Evolutionary conservation across 2,329 filamentous ascomycete species (phyloP).

Genomic region (Scedosporium dehoogii): DNA sequence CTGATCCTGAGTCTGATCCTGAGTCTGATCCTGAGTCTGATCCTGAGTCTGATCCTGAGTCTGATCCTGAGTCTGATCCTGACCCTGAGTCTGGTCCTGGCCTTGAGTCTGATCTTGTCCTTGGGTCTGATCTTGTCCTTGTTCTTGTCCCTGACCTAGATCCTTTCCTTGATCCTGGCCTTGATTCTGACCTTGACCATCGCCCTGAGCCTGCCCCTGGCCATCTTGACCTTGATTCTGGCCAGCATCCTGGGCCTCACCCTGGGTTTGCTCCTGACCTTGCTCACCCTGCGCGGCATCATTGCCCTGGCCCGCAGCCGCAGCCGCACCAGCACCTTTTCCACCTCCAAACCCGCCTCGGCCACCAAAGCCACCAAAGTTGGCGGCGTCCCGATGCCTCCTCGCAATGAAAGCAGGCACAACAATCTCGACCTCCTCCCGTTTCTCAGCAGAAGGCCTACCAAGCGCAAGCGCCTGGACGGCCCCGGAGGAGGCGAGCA

Average conservation of each 20-base stretch:
- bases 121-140: not conserved
- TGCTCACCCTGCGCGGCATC: too few species aligned
- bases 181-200: slow-evolving; percentile 9
- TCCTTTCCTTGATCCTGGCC: not conserved
- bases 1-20: not conserved
- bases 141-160: not conserved
- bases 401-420: not conserved
- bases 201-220: slow-evolving; percentile 13
- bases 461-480: not conserved
- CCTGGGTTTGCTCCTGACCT: slow-evolving; percentile 12
- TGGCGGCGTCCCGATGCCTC: not conserved
- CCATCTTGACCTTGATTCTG: slow-evolving; percentile 5
- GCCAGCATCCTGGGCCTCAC: slow-evolving; percentile 15
- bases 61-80: too few species aligned
- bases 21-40: slow-evolving; percentile 11
- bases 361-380: not conserved
- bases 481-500: not conserved
- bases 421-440: not conserved
- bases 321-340: not conserved
- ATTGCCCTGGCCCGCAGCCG: too few species aligned
- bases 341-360: not conserved
- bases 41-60: slow-evolving; percentile 10
- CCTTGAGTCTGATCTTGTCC: too few species aligned
- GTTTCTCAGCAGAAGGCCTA: not conserved
- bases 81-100: too few species aligned